Evolutionary conservation across 2,329 filamentous ascomycete species (phyloP), one percentile per base, ranked within the genome.

Genomic region (Didymella pinodella): DNA sequence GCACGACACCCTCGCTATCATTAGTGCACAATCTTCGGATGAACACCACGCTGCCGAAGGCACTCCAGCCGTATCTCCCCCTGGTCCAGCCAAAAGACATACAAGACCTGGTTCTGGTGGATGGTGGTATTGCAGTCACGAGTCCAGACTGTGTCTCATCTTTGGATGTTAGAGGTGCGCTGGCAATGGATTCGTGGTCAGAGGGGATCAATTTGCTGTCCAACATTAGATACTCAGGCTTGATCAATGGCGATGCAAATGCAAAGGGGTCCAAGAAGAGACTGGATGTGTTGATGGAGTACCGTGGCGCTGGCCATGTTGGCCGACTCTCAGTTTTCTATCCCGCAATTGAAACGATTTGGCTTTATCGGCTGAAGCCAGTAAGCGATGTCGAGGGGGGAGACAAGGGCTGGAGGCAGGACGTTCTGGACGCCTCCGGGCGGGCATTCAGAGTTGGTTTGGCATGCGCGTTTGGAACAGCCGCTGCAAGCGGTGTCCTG

Each of bases 401-500:
- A 8, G 40, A 14, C 11, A 3, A 14, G 22, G n/a, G 4, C 7
- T 44, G 48, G 48, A 44, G 34, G 34, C 16, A 48, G 12, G 20
- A 47, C 2, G 7, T 28, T 20, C 16, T 6, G 25, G 12, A n/a
- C 18, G 14, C 14, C 10, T 22, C 31, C 16, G 2, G 8, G 7
- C 26, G 43, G 14, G 40, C 31, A 2, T 18, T 26, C 10, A 34
- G 11, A 10, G 20, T 18, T 22, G 4, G 38, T 11, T 3, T 48
- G 25, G 48, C 54, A 32, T 43, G 48, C 29, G 36, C n/a, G 10
- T 14, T 53, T n/a, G 41, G 41, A 7, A 36, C 49, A 14, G 41
- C 48, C n/a, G 29, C 8, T 11, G 54, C 54, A 18, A 32, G 36
- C 22, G 29, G 54, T 16, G 26, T 57, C 4, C 14, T 53, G 22